These are phyloP conservation scores for Moesziomyces sp. DNA, from an alignment of 1,284 basidiomycete species.

Conservation along the genomic window DNA sequence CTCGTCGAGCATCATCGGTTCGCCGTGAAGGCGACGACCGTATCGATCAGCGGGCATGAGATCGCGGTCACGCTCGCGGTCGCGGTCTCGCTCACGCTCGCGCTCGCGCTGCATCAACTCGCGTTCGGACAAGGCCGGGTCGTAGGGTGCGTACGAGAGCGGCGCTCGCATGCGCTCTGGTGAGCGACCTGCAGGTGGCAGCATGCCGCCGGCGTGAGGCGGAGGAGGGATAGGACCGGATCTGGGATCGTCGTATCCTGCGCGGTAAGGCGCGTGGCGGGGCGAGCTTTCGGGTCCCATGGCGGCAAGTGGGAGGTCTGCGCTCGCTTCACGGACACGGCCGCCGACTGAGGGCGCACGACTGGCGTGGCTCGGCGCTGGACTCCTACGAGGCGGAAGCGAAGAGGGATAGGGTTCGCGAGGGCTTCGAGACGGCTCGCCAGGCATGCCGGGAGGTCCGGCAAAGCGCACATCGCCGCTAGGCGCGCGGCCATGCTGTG, in stretches of 20 bases:
- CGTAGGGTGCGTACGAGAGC: slow-evolving; percentile 31
- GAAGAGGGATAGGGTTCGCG: slow-evolving; percentile 26
- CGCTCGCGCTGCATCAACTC: slow-evolving; percentile 36
- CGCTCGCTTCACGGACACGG: slow-evolving; percentile 38
- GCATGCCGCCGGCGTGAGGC: slow-evolving; percentile 23
- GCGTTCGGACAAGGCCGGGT: slow-evolving; percentile 35
- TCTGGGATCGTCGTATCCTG: slow-evolving; percentile 41
- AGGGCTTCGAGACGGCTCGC: slow-evolving; percentile 29
- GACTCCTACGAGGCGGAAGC: slow-evolving; percentile 34
- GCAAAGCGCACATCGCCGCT: slow-evolving; percentile 39
- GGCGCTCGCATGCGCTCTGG: slow-evolving; percentile 46
- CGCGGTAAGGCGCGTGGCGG: slow-evolving; percentile 31
- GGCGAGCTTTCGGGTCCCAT: slow-evolving; percentile 37
- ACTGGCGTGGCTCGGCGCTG: slow-evolving; percentile 18
- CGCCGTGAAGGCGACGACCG: slow-evolving; percentile 37
- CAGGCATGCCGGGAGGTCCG: slow-evolving; percentile 25
- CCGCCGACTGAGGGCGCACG: slow-evolving; percentile 11
- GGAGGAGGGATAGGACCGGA: slow-evolving; percentile 25
- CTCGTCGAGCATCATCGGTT: slow-evolving; percentile 42
- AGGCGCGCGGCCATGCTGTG: slow-evolving; percentile 18
- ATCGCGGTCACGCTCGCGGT: slow-evolving; percentile 25
- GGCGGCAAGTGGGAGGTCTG: slow-evolving; percentile 26
- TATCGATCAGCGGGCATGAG: slow-evolving; percentile 45
- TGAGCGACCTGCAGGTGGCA: slow-evolving; percentile 37
- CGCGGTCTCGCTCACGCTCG: slow-evolving; percentile 30